Evolutionary conservation across 2,329 filamentous ascomycete genomes (phyloP), one percentile per base, ranked within the genome.

Genomic region (Pseudogymnoascus sp.): DNA sequence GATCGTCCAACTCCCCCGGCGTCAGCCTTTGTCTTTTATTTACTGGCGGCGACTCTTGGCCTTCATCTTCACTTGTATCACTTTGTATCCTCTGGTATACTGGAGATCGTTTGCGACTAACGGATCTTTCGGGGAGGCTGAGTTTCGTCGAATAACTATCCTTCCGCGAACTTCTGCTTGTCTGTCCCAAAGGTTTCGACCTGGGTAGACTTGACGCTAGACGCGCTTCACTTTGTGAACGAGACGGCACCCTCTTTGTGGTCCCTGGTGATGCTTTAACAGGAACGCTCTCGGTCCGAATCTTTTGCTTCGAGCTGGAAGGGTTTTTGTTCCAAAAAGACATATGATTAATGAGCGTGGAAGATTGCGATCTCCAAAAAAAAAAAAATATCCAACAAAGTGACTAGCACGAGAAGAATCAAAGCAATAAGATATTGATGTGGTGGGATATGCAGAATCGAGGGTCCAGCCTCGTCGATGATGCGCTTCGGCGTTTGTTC

Each of bases 1-100:
- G 38, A 65, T 73, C 71, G 13, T 66, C 62, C 21, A 61, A 60
- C 38, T 33, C 33, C 19, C n/a, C 26, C 40, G 38, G 24, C 19
- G 40, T 47, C 24, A 31, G 35, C n/a, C 53, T 64, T 31, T 61
- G 59, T 5, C 44, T 44, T 37, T 37, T 68, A 65, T 50, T 66
- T 62, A 29, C 44, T 62, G 24, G 26, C 40, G 50, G 40, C 3
- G 40, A 63, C 8, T 62, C 59, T 2, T 65, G 63, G 19, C 33
- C 33, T 29, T 63, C 62, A 44, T 62, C 62, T 42, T 61, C 62
- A 14, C 61, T 63, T 38, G 31, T 29, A 44, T 68, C 65, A 14
- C 44, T 67, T n/a, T 64, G 33, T 16, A 70, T 56, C n/a, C 47
- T 64, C 33, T 64, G 64, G 4, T 67, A 29, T 19, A 62, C 50